These are phyloP conservation scores for Aspergillus sp. DNA, from an alignment of 2,329 filamentous ascomycete genomes.

Conservation along the genomic window DNA sequence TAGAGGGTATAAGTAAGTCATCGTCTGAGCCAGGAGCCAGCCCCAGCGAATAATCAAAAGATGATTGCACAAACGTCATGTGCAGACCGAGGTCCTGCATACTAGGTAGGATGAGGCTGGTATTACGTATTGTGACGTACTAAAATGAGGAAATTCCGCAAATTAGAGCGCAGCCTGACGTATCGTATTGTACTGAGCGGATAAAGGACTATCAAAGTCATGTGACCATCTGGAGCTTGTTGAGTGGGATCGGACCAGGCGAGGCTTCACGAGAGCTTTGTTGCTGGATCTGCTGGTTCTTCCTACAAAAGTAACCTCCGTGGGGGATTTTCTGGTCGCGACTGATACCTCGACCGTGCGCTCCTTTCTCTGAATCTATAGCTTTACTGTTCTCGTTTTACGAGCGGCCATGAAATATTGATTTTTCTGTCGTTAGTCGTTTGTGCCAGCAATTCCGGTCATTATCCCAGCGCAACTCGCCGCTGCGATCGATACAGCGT, in stretches of 20 bases:
- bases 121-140: constrained; percentile 1
- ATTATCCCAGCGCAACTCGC: not conserved
- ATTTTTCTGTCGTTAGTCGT: constrained; percentile 10
- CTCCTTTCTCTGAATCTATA: not conserved
- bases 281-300: constrained; percentile 5
- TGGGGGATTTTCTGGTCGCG: not conserved
- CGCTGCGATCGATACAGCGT: not conserved
- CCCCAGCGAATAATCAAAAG: not conserved
- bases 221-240: constrained; percentile 13
- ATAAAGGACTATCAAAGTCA: constrained; percentile 9
- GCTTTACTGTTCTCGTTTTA: not conserved
- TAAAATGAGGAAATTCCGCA: not conserved
- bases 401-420: constrained; percentile 10
- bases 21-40: constrained; percentile 4
- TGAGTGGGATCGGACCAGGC: constrained; percentile 7
- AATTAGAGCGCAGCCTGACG: not conserved
- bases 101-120: not conserved
- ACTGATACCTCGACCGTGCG: not conserved
- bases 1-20: not conserved
- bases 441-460: constrained; percentile 2
- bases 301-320: constrained; percentile 3
- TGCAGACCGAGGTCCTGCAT: constrained; percentile 3
- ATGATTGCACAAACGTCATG: constrained; percentile 1
- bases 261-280: constrained; percentile 7
- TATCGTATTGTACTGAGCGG: not conserved